Percentiles rank a stretch among this genome's conserved stretches.
Evolutionary conservation across 176 grass and related monocot genomes (phyloP).

Genomic region (Oryza australiensis): DNA sequence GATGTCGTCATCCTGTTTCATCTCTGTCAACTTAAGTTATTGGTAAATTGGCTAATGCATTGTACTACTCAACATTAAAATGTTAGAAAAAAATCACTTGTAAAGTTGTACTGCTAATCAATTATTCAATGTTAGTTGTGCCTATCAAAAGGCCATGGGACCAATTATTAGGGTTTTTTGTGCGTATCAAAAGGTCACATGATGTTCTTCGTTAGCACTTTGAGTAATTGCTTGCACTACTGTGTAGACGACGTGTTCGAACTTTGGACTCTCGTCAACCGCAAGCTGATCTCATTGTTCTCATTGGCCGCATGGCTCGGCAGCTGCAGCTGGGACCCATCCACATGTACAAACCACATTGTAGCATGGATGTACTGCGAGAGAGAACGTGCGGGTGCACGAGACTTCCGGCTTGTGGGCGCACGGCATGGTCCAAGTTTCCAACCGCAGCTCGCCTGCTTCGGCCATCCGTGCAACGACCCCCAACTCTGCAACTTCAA

Average conservation of each 20-base stretch:
- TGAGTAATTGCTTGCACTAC: background rate
- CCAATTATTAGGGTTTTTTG: background rate
- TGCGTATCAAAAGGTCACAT: background rate
- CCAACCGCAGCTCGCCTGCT: background rate
- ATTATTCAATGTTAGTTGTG: background rate
- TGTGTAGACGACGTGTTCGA: background rate
- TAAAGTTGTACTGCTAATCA: background rate
- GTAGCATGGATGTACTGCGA: background rate
- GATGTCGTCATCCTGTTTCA: background rate
- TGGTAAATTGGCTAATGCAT: background rate
- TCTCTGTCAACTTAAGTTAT: background rate
- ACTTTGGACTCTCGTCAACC: background rate
- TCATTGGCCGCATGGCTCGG: background rate
- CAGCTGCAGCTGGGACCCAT: background rate
- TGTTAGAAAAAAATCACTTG: background rate
- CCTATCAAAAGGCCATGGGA: background rate
- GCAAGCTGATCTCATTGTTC: background rate
- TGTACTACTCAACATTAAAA: background rate
- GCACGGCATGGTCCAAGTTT: background rate
- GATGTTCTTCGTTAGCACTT: background rate
- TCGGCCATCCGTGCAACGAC: background rate
- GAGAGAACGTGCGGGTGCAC: background rate
- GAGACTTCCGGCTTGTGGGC: background rate
- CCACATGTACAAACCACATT: background rate
- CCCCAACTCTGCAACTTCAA: background rate